A percentile compares a stretch with the other conserved stretches of the same genome.
Conservation (phyloP, 129 eudicot genomes). For the Mikania micrantha region DNA sequence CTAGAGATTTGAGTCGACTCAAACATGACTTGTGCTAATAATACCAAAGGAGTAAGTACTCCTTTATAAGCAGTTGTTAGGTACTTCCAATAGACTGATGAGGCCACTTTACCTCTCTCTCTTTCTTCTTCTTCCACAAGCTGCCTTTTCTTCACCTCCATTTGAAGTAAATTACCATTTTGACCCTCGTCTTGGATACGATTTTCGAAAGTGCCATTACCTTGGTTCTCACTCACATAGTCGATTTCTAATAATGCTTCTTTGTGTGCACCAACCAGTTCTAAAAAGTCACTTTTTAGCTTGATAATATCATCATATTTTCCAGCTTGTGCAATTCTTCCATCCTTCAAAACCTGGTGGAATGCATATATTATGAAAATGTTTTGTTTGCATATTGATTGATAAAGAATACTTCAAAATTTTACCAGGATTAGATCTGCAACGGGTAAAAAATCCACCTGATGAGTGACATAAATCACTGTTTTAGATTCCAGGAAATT, state of each 20-base stretch:
- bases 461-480: slow-evolving; percentile 75
- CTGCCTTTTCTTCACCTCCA: slow-evolving; percentile 37
- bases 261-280: slow-evolving; percentile 85
- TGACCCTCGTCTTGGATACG: slow-evolving; percentile 18
- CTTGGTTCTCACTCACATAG: slow-evolving; percentile 10
- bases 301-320: slow-evolving; percentile 57
- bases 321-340: slow-evolving; percentile 71
- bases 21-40: slow-evolving; percentile 58
- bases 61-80: slow-evolving; percentile 87
- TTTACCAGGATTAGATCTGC: slow-evolving; percentile 79
- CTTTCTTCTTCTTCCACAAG: slow-evolving; percentile 88
- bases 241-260: slow-evolving; percentile 61
- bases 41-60: slow-evolving; percentile 54
- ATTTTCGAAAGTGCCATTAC: not conserved
- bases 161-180: slow-evolving; percentile 28
- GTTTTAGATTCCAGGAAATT: slow-evolving; percentile 60
- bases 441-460: slow-evolving; percentile 74
- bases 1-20: slow-evolving; percentile 65
- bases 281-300: slow-evolving; percentile 61
- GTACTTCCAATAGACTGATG: slow-evolving; percentile 76
- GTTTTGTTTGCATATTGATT: not conserved
- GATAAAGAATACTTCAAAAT: not conserved
- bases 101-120: slow-evolving; percentile 68
- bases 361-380: not conserved
- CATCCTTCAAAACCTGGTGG: slow-evolving; percentile 77